Base-by-base conservation (phyloP, 441 rosid species). In the Erodium texanum region DNA sequence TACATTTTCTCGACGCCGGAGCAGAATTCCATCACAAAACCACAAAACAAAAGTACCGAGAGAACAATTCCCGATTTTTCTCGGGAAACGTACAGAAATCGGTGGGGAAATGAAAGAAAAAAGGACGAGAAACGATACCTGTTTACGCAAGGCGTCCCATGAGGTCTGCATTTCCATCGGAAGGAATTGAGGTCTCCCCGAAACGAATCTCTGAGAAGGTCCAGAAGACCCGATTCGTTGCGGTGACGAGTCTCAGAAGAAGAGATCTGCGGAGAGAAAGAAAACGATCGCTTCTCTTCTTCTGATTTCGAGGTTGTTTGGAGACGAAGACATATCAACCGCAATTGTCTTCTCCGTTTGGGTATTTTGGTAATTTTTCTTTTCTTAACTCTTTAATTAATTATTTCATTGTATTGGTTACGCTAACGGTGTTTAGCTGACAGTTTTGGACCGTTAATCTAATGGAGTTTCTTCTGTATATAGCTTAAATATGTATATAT, bases 111-210 rank as follows among this genome's bases (percentile, higher is more conserved):
- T 7, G 9, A 7, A 10, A 38, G 45, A 38, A n/a, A n/a, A n/a
- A n/a, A n/a, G n/a, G n/a, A n/a, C n/a, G n/a, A 38, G 45, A 38
- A 38, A 10, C 10, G 3, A 20, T 41, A 89, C 98, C 93, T 89
- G 96, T 77, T 89, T 92, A 65, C 95, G 85, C 59, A 89, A 75
- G 66, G 96, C 87, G 82, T 92, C 98, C 98, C 98, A 89, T 71
- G 96, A 89, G 84, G 77, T 83, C 66, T 89, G 84, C 73, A 81
- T 82, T 11, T 92, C 96, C 98, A 92, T 92, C 48, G 4, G 4
- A 27, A 27, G 29, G 29, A 4, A 27, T 27, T 27, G 70, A 22
- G 6, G 10, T 38, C 11, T 38, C 45, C 9, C 9, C 45, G 45
- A 38, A 38, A 38, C 45, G 45, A 38, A 38, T 38, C 45, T 7